Base-by-base conservation (phyloP, 2,329 filamentous ascomycete genomes). In the Canariomyces notabilis region DNA sequence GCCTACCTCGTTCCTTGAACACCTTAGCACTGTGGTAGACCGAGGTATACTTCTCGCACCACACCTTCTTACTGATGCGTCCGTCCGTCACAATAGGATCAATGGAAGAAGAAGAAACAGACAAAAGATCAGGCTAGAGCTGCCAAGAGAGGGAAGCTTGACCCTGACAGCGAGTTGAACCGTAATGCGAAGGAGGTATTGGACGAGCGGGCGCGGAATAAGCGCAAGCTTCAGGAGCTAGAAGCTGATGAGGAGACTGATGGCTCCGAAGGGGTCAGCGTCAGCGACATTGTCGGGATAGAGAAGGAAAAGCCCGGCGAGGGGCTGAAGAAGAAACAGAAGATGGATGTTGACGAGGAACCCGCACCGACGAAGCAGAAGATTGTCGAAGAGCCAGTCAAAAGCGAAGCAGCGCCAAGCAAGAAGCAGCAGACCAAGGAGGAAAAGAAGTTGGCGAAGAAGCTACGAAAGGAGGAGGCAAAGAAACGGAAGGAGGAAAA, bases 91-190 rank as follows among this genome's bases (percentile, higher is more conserved):
- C 5, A 56, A 52, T 61, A 95, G 89, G 86, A 93, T 60, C 89
- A 96, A 83, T 95, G 89, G 89, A 82, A 83, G 65, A 85, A 85
- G 63, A 95, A 93, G 71, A 97, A 97, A 73, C 90, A 97, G 70
- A 91, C 89, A 41, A 95, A 95, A 65, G 86, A 89, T 66, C 79
- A 95, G 67, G 87, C 87, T 49, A 80, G 82, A 52, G 83, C 85
- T 56, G 87, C 89, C 46, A 89, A 89, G 70, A 79, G 84, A 62
- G 88, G 86, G 50, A 97, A 96, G 70, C 77, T 97, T 33, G 88
- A 97, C 60, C 90, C 93, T 20, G 88, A 91, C 56, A 89, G 89
- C 61, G 83, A 85, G 52, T 65, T 77, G 55, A 93, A 94, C 73
- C 73, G 72, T 54, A 93, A 82, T 55, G 91, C 89, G 51, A 91